Percentiles rank a stretch among this genome's conserved stretches.
phyloP scores from a whole-genome alignment of 192 early-diverging fungal species.

The Cetraspora pellucida region DNA sequence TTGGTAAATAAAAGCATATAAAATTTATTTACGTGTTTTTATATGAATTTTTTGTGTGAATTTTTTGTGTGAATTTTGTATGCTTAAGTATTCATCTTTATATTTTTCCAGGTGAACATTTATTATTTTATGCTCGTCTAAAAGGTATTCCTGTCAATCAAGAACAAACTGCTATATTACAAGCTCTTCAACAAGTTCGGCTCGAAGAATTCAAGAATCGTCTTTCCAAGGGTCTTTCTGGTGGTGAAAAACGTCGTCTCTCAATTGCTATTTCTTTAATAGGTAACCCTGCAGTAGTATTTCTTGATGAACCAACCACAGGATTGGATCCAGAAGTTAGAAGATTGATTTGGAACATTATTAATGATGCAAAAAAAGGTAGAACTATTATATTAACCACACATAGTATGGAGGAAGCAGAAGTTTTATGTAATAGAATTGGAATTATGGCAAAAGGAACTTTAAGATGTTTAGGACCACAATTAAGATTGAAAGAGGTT shows the following conservation, averaged over 20 bases:
- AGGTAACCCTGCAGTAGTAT: conserved; percentile 68
- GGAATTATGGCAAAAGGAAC: conserved; percentile 79
- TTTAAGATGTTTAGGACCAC: conserved; percentile 64
- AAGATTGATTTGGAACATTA: conserved; percentile 73
- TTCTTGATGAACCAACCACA: conserved; percentile 83
- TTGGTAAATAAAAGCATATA: conserved; percentile 36
- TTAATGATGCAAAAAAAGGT: conserved; percentile 55
- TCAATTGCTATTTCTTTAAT: conserved; percentile 76
- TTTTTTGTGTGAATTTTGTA: no score
- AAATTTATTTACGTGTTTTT: conserved; percentile 11
- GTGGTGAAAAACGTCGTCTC: conserved; percentile 77
- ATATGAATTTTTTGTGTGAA: no score
- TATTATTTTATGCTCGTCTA: conserved; percentile 70
- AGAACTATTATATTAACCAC: conserved; percentile 73
- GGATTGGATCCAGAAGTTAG: conserved; percentile 76
- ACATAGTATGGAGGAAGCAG: conserved; percentile 81
- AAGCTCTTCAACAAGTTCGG: conserved; percentile 52
- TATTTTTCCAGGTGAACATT: conserved; percentile 54
- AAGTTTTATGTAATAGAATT: conserved; percentile 70
- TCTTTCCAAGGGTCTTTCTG: conserved; percentile 63
- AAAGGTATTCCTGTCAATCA: conserved; percentile 60
- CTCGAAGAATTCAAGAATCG: conserved; percentile 59
- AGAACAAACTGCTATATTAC: conserved; percentile 50
- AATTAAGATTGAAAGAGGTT: conserved; percentile 62
- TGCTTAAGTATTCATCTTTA: no score